Conservation (phyloP, 345 rosid species). For the Citrus maxima region DNA sequence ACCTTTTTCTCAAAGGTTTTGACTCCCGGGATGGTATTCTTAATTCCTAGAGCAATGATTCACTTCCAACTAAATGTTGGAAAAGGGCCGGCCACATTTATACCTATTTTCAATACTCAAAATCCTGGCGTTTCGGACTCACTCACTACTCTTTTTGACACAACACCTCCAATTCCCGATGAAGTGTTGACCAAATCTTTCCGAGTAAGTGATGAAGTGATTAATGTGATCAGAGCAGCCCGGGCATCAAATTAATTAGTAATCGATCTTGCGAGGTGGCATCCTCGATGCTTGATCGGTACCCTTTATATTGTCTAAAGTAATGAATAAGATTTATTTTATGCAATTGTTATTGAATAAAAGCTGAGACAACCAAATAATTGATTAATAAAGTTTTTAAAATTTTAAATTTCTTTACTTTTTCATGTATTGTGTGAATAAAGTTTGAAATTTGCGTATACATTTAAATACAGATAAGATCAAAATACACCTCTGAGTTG, state of each 20-base stretch:
- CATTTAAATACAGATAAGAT: no score
- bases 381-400: no score
- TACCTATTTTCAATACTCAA: conserved; percentile 76
- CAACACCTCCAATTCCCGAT: conserved; percentile 56
- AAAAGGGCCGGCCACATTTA: conserved; percentile 43
- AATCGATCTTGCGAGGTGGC: neutral
- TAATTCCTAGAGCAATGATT: conserved; percentile 55
- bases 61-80: conserved; percentile 83
- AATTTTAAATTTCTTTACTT: no score
- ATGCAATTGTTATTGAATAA: neutral
- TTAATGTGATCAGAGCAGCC: conserved; percentile 40
- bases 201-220: conserved; percentile 38
- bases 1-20: conserved; percentile 48
- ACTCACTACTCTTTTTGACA: conserved; percentile 41
- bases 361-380: neutral
- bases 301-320: neutral
- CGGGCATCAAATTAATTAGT: neutral
- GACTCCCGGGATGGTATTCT: conserved; percentile 56
- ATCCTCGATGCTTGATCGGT: neutral
- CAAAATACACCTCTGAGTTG: no score
- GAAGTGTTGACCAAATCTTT: conserved; percentile 55
- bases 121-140: conserved; percentile 47
- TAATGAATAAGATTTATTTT: no score
- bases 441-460: no score
- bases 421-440: no score